These are phyloP conservation scores for Pezicula radicicola DNA, from an alignment of 2,329 filamentous ascomycete species.

Conservation along the genomic window DNA sequence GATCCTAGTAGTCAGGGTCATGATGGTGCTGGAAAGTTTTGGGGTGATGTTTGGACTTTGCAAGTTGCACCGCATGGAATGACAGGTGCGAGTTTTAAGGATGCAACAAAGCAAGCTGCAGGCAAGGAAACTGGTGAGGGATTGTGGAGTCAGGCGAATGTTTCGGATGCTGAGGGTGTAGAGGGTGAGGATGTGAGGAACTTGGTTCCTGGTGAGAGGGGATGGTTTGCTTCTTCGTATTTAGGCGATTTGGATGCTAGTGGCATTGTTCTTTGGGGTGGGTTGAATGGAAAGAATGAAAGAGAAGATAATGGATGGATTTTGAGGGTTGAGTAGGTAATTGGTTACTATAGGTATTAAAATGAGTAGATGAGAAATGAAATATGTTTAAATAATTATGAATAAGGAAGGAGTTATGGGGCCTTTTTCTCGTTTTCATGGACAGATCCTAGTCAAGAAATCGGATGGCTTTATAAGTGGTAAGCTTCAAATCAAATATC, in stretches of 20 bases:
- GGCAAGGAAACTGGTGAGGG: constrained; percentile 54
- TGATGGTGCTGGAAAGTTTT: constrained; percentile 50
- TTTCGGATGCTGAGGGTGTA: constrained; percentile 41
- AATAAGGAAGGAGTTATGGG: too few relatives aligned
- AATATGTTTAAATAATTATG: too few relatives aligned
- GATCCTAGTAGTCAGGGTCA: constrained; percentile 46
- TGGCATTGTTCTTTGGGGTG: constrained; percentile 59
- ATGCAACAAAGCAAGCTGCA: constrained; percentile 51
- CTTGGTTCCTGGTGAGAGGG: constrained; percentile 48
- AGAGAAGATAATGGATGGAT: constrained; percentile 63
- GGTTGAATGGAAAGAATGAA: constrained; percentile 47
- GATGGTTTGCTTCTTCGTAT: constrained; percentile 54
- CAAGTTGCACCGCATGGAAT: constrained; percentile 54
- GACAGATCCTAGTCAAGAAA: too few relatives aligned
- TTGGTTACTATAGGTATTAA: constrained; percentile 1
- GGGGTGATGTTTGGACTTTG: constrained; percentile 62
- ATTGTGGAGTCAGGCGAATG: constrained; percentile 54
- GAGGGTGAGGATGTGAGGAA: constrained; percentile 38
- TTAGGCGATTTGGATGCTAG: constrained; percentile 58
- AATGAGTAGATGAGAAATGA: neutral
- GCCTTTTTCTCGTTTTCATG: too few relatives aligned
- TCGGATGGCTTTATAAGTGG: too few relatives aligned
- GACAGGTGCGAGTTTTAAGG: constrained; percentile 51
- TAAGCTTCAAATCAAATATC: too few relatives aligned
- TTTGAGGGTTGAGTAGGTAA: constrained; percentile 43